Evolutionary conservation across 176 grass and related monocot species (phyloP), one percentile per base, ranked within the genome.

Genomic region (Olyra latifolia): DNA sequence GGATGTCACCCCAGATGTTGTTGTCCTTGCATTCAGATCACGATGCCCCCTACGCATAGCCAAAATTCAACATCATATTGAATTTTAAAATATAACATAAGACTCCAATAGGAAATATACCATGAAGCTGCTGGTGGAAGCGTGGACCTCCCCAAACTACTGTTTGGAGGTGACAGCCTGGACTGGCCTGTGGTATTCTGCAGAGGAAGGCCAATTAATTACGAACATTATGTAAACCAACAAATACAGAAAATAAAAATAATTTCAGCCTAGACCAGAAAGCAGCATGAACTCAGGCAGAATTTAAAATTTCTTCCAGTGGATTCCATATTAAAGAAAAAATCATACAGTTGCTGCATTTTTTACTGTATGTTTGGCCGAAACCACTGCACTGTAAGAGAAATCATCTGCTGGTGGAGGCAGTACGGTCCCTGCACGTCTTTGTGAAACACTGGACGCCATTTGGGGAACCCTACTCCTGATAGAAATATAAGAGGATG

Each of bases 381-480:
- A 79, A 69, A 86, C 69, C 60, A 76, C 80, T 8, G 76, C 82
- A 82, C 83, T 91, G 47, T 74, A 89, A 82, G 88, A 87, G 66
- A 88, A 91, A 80, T 95, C 90, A 84, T 99, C 96, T 72, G 79
- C 79, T 50, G 90, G 90, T 66, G 96, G 86, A 52, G 96, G 96
- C 80, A 99, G 82, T 58, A 95, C 15, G 81, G 71, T 95, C 77
- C 96, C 96, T 84, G 75, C 35, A 32, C 86, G 90, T 71, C 88
- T 89, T 87, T 91, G 92, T 2, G 89, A 91, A 92, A 85, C 87
- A 84, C 75, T 95, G 59, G 83, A 85, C 43, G 77, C 84, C 83
- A 91, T 91, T 80, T 95, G 96, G n/a, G 92, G 96, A 49, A 99
- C 90, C 88, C 90, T 91, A 83, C 90, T 99, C 91, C 96, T 99